Percentiles rank a stretch among this genome's conserved stretches.
Conservation (phyloP, 208 protist genomes). For the Trypanosoma grayi region DNA sequence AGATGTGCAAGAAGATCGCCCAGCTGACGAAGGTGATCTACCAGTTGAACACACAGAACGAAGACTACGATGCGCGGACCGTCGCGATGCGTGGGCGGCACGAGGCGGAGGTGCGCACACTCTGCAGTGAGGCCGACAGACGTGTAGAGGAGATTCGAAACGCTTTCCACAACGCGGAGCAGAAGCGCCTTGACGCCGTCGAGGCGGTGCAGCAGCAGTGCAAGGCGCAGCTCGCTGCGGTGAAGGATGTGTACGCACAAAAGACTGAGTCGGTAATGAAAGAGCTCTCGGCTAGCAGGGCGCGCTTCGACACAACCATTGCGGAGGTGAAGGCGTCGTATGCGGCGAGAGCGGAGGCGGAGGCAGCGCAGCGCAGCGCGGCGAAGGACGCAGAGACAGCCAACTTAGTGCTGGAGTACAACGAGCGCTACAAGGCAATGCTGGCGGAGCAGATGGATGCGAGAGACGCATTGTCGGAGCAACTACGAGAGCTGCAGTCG, state of each 20-base stretch:
- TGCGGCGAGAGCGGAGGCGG: slow-evolving; percentile 25
- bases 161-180: slow-evolving; percentile 29
- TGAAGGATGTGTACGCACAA: slow-evolving; percentile 36
- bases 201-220: slow-evolving; percentile 29
- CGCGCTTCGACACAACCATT: slow-evolving; percentile 39
- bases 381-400: slow-evolving; percentile 70
- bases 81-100: slow-evolving; percentile 67
- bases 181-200: slow-evolving; percentile 14
- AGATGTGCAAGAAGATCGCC: slow-evolving; percentile 97
- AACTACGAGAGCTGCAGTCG: slow-evolving; percentile 30
- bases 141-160: slow-evolving; percentile 39
- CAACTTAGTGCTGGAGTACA: slow-evolving; percentile 87
- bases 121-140: slow-evolving; percentile 69
- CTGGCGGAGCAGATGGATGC: slow-evolving; percentile 85
- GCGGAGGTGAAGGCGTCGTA: slow-evolving; percentile 23
- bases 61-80: slow-evolving; percentile 91
- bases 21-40: slow-evolving; percentile 98
- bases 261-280: slow-evolving; percentile 38
- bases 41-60: slow-evolving; percentile 93
- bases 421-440: slow-evolving; percentile 92
- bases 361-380: slow-evolving; percentile 33
- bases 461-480: slow-evolving; percentile 63
- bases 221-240: slow-evolving; percentile 31
- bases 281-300: slow-evolving; percentile 42
- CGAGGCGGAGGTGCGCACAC: slow-evolving; percentile 77